Percentiles rank a stretch among this genome's conserved stretches.
Evolutionary conservation across 768 basidiomycete genomes (phyloP).

Genomic region (Lentinula edodes): DNA sequence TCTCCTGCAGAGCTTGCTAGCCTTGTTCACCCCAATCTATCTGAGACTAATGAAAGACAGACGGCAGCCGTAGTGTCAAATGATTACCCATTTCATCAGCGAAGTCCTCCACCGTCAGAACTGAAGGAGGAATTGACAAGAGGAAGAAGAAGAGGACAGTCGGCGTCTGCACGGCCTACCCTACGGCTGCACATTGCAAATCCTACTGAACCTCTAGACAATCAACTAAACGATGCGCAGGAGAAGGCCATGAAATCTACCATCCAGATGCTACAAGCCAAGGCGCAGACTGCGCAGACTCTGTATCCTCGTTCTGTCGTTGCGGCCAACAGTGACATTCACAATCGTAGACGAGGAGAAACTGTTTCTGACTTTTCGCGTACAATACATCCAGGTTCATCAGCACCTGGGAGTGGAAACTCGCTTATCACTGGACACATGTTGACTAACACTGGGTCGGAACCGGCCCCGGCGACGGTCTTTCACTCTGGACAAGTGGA

Average conservation of each 20-base stretch:
- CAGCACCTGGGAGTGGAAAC: neutral
- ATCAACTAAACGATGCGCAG: neutral
- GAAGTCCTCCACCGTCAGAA: neutral
- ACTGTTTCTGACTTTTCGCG: slow-evolving; percentile 3
- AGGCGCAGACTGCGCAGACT: neutral
- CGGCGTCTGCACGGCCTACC: slow-evolving; percentile 3
- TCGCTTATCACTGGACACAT: neutral
- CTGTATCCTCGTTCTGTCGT: neutral
- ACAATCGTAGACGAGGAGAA: neutral
- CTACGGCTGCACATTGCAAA: slow-evolving; percentile 6
- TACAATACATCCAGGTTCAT: neutral
- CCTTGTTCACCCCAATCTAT: neutral
- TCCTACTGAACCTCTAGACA: neutral
- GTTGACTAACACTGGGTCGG: neutral
- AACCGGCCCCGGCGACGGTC: neutral
- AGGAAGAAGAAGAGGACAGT: slow-evolving; percentile 1
- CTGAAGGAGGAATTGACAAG: neutral
- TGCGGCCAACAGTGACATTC: neutral
- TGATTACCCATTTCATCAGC: neutral
- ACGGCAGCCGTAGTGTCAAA: neutral
- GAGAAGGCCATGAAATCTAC: neutral
- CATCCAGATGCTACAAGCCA: neutral
- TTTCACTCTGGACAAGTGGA: neutral
- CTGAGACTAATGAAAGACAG: neutral
- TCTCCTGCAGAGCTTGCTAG: neutral